phyloP scores from a whole-genome alignment of 2,329 filamentous ascomycete species.

The Fusarium luffae region DNA sequence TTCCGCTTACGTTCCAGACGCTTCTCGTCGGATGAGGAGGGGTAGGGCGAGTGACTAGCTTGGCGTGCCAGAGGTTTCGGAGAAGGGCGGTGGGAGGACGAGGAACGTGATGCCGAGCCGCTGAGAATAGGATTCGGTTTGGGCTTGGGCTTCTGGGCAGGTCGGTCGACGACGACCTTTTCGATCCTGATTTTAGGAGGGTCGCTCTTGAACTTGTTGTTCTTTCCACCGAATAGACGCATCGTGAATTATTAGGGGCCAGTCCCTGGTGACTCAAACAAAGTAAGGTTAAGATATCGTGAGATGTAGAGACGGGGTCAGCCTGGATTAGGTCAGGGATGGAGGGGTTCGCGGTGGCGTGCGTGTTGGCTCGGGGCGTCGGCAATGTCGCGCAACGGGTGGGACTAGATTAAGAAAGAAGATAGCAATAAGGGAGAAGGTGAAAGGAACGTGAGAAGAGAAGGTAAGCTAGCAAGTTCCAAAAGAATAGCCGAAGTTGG shows the following conservation, averaged over 20 bases:
- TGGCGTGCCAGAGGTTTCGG: constrained; percentile 54
- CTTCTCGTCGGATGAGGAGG: constrained; percentile 54
- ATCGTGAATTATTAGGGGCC: constrained; percentile 41
- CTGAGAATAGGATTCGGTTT: constrained; percentile 50
- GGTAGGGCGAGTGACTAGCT: constrained; percentile 57
- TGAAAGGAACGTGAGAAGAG: constrained; percentile 22
- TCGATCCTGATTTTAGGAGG: constrained; percentile 64
- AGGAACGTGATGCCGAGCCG: constrained; percentile 49
- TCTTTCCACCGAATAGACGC: constrained; percentile 57
- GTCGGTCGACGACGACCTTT: constrained; percentile 59
- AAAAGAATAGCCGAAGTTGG: constrained; percentile 16
- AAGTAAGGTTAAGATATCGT: neutral
- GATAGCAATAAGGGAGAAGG: constrained; percentile 30
- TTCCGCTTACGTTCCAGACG: constrained; percentile 62
- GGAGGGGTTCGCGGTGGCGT: constrained; percentile 48
- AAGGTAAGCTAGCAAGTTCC: constrained; percentile 1
- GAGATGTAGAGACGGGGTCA: constrained; percentile 16
- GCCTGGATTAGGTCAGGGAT: constrained; percentile 39
- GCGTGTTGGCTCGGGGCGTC: constrained; percentile 40
- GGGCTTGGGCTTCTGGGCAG: constrained; percentile 52
- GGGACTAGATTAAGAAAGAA: constrained; percentile 37
- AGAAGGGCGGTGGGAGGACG: constrained; percentile 53
- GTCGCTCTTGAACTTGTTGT: constrained; percentile 63
- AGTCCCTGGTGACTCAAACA: constrained; percentile 16
- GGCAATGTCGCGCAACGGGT: constrained; percentile 45